Base-by-base conservation (phyloP, 148 eudicot species). In the Dianthus caryophyllus region DNA sequence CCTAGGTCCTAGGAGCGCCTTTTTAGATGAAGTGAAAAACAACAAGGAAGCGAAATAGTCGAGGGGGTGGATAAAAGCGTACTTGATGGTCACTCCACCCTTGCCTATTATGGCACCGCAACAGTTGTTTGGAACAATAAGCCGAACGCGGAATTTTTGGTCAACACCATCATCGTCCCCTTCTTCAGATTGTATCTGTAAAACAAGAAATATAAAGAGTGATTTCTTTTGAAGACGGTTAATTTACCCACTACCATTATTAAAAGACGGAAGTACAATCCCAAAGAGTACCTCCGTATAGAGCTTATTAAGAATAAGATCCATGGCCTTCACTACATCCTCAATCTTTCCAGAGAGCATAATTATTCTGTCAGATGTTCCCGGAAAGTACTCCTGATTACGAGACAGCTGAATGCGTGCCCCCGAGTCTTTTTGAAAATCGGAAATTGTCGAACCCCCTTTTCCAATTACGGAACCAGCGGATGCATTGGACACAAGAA, bases 81-180 rank as follows among this genome's bases (percentile, higher is more conserved):
- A 94, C 99, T 84, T 94, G 65, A 94, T 90, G 54, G 82, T 94
- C 71, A 90, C 76, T 77, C 99, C 99, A 68, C 90, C 85, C 70
- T 94, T 94, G 71, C 99, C 99, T 73, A 94, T 94, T 54, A 94
- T 83, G 76, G 97, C 99, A 75, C 99, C 99, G 64, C 99, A 94
- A 64, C 88, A 88, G 82, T 86, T 84, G 76, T 90, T 94, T 58
- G 99, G 97, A 69, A 90, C 97, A 74, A 94, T 75, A 38, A 94
- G 71, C 78, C 88, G 82, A 68, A 88, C 80, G 82, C 82, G 90
- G 38, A 87, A 73, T 66, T 79, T 84, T 73, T 83, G 85, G 30
- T 84, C 90, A 64, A 31, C 77, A 25, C 89, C 90, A 64, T 26
- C 77, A 25, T 92, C 88, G 65, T 79, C 86, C 57, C 78, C 96